These are phyloP conservation scores for Trametes cinnabarina DNA, from an alignment of 768 basidiomycete genomes.

Conservation along the genomic window DNA sequence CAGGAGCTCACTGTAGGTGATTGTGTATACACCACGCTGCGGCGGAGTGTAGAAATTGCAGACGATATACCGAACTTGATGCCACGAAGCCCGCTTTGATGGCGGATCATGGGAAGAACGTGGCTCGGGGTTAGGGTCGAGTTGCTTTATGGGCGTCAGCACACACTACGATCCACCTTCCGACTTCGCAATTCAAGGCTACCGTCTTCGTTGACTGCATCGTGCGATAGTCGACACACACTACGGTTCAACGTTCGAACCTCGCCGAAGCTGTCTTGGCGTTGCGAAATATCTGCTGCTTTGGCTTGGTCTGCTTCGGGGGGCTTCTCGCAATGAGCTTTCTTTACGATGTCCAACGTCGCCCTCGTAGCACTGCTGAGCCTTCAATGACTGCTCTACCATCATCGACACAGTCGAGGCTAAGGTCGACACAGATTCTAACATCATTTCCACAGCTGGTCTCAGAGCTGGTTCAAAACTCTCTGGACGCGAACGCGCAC, in stretches of 20 bases:
- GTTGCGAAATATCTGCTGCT: no score
- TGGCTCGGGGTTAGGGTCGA: neutral
- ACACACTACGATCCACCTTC: neutral
- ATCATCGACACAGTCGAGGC: slow-evolving; percentile 56
- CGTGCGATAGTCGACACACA: no score
- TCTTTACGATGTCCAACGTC: no score
- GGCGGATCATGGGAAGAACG: neutral
- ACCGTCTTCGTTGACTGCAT: no score
- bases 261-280: no score
- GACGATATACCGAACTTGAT: no score
- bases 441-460: slow-evolving; percentile 79
- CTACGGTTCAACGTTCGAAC: no score
- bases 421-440: slow-evolving; percentile 83
- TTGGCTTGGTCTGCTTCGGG: no score
- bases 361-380: neutral
- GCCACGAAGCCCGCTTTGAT: neutral
- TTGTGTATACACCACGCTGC: neutral
- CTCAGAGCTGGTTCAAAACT: slow-evolving; percentile 86
- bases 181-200: neutral
- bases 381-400: slow-evolving; percentile 41
- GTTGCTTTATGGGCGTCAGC: neutral
- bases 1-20: neutral
- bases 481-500: slow-evolving; percentile 75
- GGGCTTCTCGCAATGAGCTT: no score
- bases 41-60: no score